phyloP scores from a whole-genome alignment of 495 filamentous ascomycete genomes.

The Pseudevernia furfuracea region DNA sequence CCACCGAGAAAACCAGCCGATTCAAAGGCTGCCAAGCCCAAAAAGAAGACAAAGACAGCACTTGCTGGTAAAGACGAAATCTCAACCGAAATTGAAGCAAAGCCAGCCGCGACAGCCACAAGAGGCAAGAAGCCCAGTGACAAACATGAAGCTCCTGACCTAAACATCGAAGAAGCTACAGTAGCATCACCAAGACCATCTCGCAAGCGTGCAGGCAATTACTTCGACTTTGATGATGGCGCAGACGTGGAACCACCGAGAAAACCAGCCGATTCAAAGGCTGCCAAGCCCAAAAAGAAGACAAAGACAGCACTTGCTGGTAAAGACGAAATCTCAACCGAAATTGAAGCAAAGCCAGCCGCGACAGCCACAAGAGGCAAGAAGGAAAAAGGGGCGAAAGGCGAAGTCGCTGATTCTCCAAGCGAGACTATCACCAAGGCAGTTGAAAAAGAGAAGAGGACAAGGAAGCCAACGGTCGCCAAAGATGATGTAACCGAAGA shows the following conservation, averaged over 20 bases:
- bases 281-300: conserved; percentile 27
- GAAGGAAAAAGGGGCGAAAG: conserved; percentile 12
- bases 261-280: conserved; percentile 32
- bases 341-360: background rate
- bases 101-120: background rate
- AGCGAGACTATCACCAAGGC: conserved; percentile 15
- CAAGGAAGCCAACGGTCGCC: conserved; percentile 23
- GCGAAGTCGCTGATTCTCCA: conserved; percentile 15
- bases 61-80: background rate
- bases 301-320: conserved; percentile 6
- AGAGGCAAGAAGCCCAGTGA: conserved; percentile 16
- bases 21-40: conserved; percentile 26
- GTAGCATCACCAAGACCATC: conserved; percentile 26
- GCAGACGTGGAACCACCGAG: conserved; percentile 33
- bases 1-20: conserved; percentile 35
- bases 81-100: background rate
- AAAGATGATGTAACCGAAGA: conserved; percentile 16
- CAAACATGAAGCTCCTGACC: conserved; percentile 19
- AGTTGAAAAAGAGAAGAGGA: conserved; percentile 27
- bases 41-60: conserved; percentile 24
- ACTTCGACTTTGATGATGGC: conserved; percentile 43
- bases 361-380: background rate
- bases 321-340: background rate
- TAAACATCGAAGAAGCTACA: conserved; percentile 19
- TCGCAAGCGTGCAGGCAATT: conserved; percentile 51